Evolutionary conservation across 768 basidiomycete genomes (phyloP), one percentile per base, ranked within the genome.

Genomic region (Boletus speciosus): DNA sequence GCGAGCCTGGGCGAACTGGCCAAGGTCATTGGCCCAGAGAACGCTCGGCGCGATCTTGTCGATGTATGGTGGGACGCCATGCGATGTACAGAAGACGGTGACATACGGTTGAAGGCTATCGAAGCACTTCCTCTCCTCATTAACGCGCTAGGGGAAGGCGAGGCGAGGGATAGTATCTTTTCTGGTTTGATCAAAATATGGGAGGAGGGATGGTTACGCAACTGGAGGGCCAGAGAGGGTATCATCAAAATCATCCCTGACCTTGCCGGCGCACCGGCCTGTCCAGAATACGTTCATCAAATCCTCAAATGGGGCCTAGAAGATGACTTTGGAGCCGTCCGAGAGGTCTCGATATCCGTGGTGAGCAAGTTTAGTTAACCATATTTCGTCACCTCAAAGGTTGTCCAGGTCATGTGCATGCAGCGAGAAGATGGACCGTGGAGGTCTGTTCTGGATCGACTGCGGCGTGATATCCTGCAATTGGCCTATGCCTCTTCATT

Each of bases 1-100:
- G 93, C 96, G 1, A 90, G 90, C 52, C 66, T 96, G 14, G 94
- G 94, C 47, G 93, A 94, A 68, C 72, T 98, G 44, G 93, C 93
- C 21, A 85, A 84, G 64, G 86, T 98, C 51, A 80, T 98, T 36
- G 92, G 91, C 0, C 74, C 78, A 31, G 82, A 85, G 34, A 76
- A 88, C 56, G 79, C 92, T 1, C 73, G 76, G 45, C 67, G 69
- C 39, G 92, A 94, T 67, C 74, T 98, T 40, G 62, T 94, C 48
- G 76, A 76, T 3, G 78, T 93, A 40, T 95, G 86, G 84, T 80
- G 78, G 74, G 79, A 81, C 34, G 76, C 76, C 32, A 73, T 88
- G 55, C 70, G 73, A 37, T 74, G 71, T 46, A 74, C 79, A 16
- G 83, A 82, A 10, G 90, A 90, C 49, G 66, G 66, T 27, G 89